A percentile compares a stretch with the other conserved stretches of the same genome.
These are phyloP conservation scores for Neofusicoccum parvum DNA, from an alignment of 2,329 filamentous ascomycete species.

Conservation along the genomic window DNA sequence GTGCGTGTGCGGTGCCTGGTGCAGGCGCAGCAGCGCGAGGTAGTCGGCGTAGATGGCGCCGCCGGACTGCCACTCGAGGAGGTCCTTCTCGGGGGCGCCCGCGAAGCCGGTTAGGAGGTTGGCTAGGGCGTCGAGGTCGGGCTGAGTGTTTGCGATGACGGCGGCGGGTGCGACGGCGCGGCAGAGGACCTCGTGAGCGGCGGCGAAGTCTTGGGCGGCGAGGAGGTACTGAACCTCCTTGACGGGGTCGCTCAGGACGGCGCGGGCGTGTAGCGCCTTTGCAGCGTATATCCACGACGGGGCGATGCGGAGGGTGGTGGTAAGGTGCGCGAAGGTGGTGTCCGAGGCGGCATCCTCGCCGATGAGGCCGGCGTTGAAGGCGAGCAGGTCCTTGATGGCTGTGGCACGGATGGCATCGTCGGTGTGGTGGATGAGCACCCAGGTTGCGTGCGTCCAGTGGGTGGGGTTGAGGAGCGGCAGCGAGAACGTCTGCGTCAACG, in stretches of 20 bases:
- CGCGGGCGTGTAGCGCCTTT: constrained; percentile 79
- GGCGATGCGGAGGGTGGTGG: constrained; percentile 56
- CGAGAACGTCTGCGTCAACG: constrained; percentile 55
- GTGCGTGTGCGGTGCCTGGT: constrained; percentile 27
- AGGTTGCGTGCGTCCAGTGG: constrained; percentile 58
- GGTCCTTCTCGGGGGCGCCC: constrained; percentile 13
- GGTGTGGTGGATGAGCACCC: constrained; percentile 76
- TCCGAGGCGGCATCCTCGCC: constrained; percentile 15
- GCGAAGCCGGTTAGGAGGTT: constrained; percentile 72
- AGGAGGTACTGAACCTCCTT: constrained; percentile 80
- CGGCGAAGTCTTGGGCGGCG: constrained; percentile 71
- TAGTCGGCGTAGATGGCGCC: constrained; percentile 77
- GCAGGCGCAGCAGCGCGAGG: constrained; percentile 48
- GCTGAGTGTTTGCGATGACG: constrained; percentile 65
- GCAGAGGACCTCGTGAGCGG: constrained; percentile 83
- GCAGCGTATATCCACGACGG: constrained; percentile 82
- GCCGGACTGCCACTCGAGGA: constrained; percentile 71
- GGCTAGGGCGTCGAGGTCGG: constrained; percentile 72
- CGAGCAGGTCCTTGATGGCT: constrained; percentile 13
- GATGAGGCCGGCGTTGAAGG: constrained; percentile 18
- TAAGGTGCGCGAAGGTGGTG: constrained; percentile 12
- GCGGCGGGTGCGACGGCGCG: constrained; percentile 78
- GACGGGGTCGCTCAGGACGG: constrained; percentile 67
- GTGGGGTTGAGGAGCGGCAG: constrained; percentile 37
- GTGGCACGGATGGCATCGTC: constrained; percentile 59